Base-by-base conservation (phyloP, 768 basidiomycete species). In the Leccinellum rugosiceps region DNA sequence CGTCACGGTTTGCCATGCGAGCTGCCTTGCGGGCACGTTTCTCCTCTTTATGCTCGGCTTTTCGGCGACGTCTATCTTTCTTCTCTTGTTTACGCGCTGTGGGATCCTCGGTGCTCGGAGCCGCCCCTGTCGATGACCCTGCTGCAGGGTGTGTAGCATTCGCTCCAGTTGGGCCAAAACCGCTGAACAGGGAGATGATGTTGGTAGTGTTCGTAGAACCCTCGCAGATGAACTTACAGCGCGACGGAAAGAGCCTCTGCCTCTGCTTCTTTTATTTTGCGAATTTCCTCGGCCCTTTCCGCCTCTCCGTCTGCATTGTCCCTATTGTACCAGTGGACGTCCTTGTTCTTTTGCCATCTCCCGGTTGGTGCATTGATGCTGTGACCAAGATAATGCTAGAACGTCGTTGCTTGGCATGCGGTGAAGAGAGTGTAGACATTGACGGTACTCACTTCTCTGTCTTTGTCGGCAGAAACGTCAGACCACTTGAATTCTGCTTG, bases 291-390 rank as follows among this genome's bases (percentile, higher is more conserved):
- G 0, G 53, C 65, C 54, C 83, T 77, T 59, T 84, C 83, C 11
- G 70, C 70, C 14, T 83, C 82, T 3, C 63, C 64, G 14, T 65
- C 60, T 2, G 68, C 65, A 32, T 59, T 26, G 5, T 94, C 92
- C 28, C 94, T 85, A 65, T 77, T 83, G 69, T 96, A 98, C 95
- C 95, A 98, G 66, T 96, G 94, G 15, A 98, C 76, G 66, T 98
- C 95, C 71, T 95, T 94, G 77, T 94, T 93, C 75, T 95, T 95
- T 75, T 97, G 95, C 95, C 95, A 98, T 48, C 95, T 80, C 2
- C 95, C 95, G 1, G 92, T 92, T 0, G 95, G 95, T 3, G 95
- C 95, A 67, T 95, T 95, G 75, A 97, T 84, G 53, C 91, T 91
- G 70, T 96, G 92, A 5, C 95, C 95, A 3, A 98, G 84, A 72